Evolutionary conservation across 2,329 filamentous ascomycete species (phyloP).

Genomic region (Colletotrichum tamarilloi): DNA sequence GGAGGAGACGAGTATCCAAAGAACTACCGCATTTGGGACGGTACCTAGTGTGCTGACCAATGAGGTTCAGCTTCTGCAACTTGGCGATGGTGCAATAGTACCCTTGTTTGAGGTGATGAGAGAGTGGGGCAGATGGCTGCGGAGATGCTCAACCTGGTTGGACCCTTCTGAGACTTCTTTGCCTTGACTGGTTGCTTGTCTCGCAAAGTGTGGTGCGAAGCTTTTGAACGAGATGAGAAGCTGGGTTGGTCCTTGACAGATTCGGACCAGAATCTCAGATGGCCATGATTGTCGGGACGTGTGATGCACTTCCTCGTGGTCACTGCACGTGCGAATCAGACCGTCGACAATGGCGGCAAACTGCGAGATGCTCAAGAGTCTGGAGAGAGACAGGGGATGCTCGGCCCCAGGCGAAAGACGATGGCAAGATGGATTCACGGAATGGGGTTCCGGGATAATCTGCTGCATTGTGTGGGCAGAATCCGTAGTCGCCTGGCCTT

Average conservation of each 20-base stretch:
- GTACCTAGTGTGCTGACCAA: slow-evolving; percentile 13
- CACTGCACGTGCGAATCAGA: slow-evolving; percentile 8
- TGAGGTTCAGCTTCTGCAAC: slow-evolving; percentile 34
- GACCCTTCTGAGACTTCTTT: slow-evolving; percentile 1
- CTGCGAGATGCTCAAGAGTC: not conserved
- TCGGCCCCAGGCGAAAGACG: not conserved
- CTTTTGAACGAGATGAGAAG: slow-evolving; percentile 1
- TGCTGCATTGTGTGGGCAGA: not conserved
- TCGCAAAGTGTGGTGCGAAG: slow-evolving; percentile 18
- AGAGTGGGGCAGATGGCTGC: slow-evolving; percentile 17
- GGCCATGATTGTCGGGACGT: slow-evolving; percentile 7
- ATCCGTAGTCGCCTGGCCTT: not conserved
- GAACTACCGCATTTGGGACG: slow-evolving; percentile 23
- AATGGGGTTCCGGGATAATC: not conserved
- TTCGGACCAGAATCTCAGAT: not conserved
- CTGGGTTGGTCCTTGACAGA: slow-evolving; percentile 16
- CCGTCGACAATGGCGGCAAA: not conserved
- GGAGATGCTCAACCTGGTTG: slow-evolving; percentile 31
- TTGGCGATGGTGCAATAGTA: slow-evolving; percentile 36
- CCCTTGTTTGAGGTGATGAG: slow-evolving; percentile 35
- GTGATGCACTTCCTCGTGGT: not conserved
- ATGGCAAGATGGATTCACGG: not conserved
- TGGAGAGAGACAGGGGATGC: slow-evolving; percentile 9
- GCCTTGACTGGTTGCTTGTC: not conserved
- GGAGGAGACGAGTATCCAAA: slow-evolving; percentile 17